Evolutionary conservation across 441 rosid species (phyloP).

Genomic region (Brassica hybrid): DNA sequence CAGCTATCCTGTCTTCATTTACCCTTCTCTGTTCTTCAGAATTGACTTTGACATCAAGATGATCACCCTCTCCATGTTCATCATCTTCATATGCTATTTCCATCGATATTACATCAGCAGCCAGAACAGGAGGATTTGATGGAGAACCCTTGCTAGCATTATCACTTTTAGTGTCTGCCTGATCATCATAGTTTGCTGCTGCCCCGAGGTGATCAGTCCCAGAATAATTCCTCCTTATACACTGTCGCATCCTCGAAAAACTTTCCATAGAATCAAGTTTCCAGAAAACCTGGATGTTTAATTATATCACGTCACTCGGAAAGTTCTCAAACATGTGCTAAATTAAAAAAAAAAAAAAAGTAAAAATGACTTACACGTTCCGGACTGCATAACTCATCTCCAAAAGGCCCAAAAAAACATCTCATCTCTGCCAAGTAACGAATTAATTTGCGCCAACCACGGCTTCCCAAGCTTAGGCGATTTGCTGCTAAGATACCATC

Average conservation of each 20-base stretch:
- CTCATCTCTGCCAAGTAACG: slow-evolving; percentile 86
- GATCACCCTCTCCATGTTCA: slow-evolving; percentile 74
- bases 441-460: slow-evolving; percentile 93
- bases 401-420: slow-evolving; percentile 88
- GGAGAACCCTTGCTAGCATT: slow-evolving; percentile 59
- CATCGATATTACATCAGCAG: slow-evolving; percentile 89
- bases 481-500: slow-evolving; percentile 70
- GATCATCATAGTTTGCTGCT: slow-evolving; percentile 90
- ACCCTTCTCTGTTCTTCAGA: slow-evolving; percentile 53
- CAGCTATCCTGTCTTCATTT: slow-evolving; percentile 53
- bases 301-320: slow-evolving; percentile 31
- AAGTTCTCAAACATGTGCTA: slow-evolving; percentile 24
- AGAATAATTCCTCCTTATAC: slow-evolving; percentile 80
- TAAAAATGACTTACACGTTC: slow-evolving; percentile 60
- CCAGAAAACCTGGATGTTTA: slow-evolving; percentile 80
- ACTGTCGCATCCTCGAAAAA: slow-evolving; percentile 95
- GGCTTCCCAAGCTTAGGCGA: slow-evolving; percentile 71
- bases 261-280: slow-evolving; percentile 97
- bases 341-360: neutral
- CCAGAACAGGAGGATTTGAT: slow-evolving; percentile 73
- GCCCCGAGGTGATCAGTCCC: slow-evolving; percentile 96
- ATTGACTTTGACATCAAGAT: slow-evolving; percentile 55
- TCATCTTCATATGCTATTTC: slow-evolving; percentile 82
- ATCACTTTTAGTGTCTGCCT: slow-evolving; percentile 51
- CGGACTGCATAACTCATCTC: slow-evolving; percentile 63